Evolutionary conservation across 2,329 filamentous ascomycete genomes (phyloP).

Genomic region (Cordyceps militaris): DNA sequence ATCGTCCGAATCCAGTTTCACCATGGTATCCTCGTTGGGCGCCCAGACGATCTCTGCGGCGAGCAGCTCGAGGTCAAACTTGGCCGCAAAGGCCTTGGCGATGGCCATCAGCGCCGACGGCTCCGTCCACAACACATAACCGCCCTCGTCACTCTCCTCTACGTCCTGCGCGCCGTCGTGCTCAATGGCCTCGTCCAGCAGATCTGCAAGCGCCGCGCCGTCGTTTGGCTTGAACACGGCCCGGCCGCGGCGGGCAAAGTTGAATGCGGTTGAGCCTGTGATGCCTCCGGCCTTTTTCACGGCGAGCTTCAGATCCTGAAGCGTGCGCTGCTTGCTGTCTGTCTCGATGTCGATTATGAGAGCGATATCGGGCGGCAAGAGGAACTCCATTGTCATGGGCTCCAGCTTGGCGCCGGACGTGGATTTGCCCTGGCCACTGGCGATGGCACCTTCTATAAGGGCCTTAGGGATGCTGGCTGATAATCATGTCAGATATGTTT

Average conservation of each 20-base stretch:
- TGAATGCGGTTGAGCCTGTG: conserved; percentile 67
- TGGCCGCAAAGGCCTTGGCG: conserved; percentile 46
- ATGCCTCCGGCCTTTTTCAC: conserved; percentile 67
- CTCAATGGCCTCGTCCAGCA: conserved; percentile 79
- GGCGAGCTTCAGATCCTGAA: conserved; percentile 64
- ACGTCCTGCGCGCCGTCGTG: conserved; percentile 69
- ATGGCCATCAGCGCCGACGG: conserved; percentile 27
- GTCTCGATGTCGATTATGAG: conserved; percentile 81
- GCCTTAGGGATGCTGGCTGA: conserved; percentile 72
- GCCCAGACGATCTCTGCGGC: conserved; percentile 80
- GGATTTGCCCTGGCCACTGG: conserved; percentile 80
- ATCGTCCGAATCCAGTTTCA: conserved; percentile 51
- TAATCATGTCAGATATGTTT: conserved; percentile 11
- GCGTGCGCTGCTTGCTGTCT: conserved; percentile 66
- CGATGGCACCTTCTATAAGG: conserved; percentile 77
- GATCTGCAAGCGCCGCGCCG: conserved; percentile 55
- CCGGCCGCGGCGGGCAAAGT: conserved; percentile 76
- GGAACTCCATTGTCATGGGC: conserved; percentile 67
- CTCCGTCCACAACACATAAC: conserved; percentile 53
- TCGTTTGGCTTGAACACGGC: conserved; percentile 57
- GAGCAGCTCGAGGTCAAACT: conserved; percentile 59
- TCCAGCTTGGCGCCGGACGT: conserved; percentile 70
- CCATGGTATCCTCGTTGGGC: conserved; percentile 71
- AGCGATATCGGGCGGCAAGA: conserved; percentile 69
- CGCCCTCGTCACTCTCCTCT: conserved; percentile 58